A percentile compares a stretch with the other conserved stretches of the same genome.
Conservation (phyloP, 306 rosid genomes). For the Acmispon strigosus region DNA sequence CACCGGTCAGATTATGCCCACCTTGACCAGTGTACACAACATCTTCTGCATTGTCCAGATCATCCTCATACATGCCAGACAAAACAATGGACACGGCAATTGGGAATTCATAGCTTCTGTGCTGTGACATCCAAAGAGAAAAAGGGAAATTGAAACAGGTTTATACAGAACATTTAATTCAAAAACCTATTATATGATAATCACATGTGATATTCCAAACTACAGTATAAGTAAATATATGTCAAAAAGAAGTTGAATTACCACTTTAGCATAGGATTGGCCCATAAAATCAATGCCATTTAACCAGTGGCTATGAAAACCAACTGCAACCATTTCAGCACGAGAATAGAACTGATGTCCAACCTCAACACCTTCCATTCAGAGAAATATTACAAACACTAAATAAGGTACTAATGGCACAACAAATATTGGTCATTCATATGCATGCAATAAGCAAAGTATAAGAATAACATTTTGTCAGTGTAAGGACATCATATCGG, state of each 20-base stretch:
- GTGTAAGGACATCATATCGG: not conserved
- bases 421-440: not conserved
- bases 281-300: conserved; percentile 95
- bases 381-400: conserved; percentile 14
- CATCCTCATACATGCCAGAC: conserved; percentile 97
- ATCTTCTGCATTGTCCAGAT: conserved; percentile 88
- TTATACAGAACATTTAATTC: not conserved
- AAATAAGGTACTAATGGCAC: not conserved
- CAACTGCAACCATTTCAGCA: conserved; percentile 94
- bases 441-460: not conserved
- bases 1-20: conserved; percentile 79
- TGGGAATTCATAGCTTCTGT: conserved; percentile 46
- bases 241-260: conserved; percentile 25
- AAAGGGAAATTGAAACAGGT: not conserved
- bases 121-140: conserved; percentile 34
- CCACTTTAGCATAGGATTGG: conserved; percentile 50
- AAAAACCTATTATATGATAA: not conserved
- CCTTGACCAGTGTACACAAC: conserved; percentile 97
- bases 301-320: conserved; percentile 95
- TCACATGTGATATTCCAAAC: not conserved
- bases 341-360: conserved; percentile 96
- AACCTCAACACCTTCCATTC: conserved; percentile 65
- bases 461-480: not conserved
- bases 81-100: conserved; percentile 84
- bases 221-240: not conserved